Percentiles rank a stretch among this genome's conserved stretches.
Conservation (phyloP, 2,329 filamentous ascomycete genomes). For the Metarhizium brunneum region DNA sequence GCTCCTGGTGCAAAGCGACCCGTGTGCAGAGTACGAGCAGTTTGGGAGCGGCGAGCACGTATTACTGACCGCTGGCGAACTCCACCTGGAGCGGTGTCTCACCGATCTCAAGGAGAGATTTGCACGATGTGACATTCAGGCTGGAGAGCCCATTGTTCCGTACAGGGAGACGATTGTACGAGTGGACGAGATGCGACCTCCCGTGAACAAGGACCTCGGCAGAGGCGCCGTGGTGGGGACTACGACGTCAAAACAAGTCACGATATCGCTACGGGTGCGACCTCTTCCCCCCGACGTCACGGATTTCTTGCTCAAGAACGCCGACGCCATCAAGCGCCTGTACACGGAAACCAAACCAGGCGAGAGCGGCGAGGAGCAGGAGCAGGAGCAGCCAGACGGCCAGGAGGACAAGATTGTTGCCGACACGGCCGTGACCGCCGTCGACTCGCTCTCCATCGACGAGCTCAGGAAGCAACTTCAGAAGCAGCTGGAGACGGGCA, state of each 20-base stretch:
- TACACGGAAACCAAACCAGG: slow-evolving; percentile 57
- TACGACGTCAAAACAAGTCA: slow-evolving; percentile 81
- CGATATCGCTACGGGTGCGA: slow-evolving; percentile 63
- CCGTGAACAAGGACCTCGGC: slow-evolving; percentile 76
- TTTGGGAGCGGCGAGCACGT: slow-evolving; percentile 92
- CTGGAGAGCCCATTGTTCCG: slow-evolving; percentile 87
- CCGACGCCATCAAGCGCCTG: slow-evolving; percentile 66
- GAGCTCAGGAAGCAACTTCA: slow-evolving; percentile 72
- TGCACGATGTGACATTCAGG: slow-evolving; percentile 88
- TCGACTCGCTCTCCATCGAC: slow-evolving; percentile 54
- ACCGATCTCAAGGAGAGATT: slow-evolving; percentile 91
- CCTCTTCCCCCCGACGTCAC: slow-evolving; percentile 73
- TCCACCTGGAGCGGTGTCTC: slow-evolving; percentile 88
- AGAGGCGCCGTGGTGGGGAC: slow-evolving; percentile 67
- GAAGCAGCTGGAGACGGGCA: slow-evolving; percentile 58
- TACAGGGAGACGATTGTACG: slow-evolving; percentile 88
- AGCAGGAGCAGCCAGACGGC: slow-evolving; percentile 22
- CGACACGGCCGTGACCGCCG: slow-evolving; percentile 49
- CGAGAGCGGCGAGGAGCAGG: slow-evolving; percentile 20
- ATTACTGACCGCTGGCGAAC: slow-evolving; percentile 82
- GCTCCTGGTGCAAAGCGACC: slow-evolving; percentile 86
- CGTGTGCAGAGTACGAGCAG: slow-evolving; percentile 91
- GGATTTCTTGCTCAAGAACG: slow-evolving; percentile 76
- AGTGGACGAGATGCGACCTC: slow-evolving; percentile 84
- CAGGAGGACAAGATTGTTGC: slow-evolving; percentile 34